Base-by-base conservation (phyloP, 495 filamentous ascomycete species). In the Penicillium maclennaniae region DNA sequence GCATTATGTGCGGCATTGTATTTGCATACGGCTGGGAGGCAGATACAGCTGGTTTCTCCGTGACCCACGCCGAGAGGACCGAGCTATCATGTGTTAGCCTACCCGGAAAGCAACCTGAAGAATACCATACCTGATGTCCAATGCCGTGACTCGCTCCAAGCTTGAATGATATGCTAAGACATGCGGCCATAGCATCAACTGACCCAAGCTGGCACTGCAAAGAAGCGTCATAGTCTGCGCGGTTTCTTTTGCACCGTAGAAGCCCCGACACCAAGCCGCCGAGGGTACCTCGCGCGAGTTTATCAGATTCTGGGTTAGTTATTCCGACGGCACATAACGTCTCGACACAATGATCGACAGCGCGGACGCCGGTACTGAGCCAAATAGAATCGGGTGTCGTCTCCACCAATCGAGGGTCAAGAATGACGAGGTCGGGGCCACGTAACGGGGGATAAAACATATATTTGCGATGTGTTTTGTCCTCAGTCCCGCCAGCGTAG, bases 311-410 rank as follows among this genome's bases (percentile, higher is more conserved):
- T 28, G 21, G 26, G 23, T 37, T 28, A 5, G 40, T 25, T 1
- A 23, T 15, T 4, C 26, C 47, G 7, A 27, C 40, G 12, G 47
- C 38, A 23, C 47, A 49, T n/a, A 49, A 23, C 4, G 37, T 10
- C 23, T 49, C 47, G 1, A 49, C 47, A 20, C 47, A 49, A n/a
- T 49, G 47, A 23, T 49, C 47, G 6, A 49, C 40, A 9, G 47
- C 36, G 15, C 47, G 37, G 10, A 49, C 25, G 0, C 47, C 47
- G 1, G 47, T 49, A 2, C 36, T 40, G 15, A 49, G 25, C 47
- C 47, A 49, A 8, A 49, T 38, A 21, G 36, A 49, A 8, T 31
- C 36, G 15, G 47, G 47, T 23, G 47, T 49, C 15, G 47, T 49
- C 2, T 40, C 21, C 12, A 38, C 40, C 47, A 49, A n/a, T 10